Base-by-base conservation (phyloP, 495 filamentous ascomycete genomes). In the Penicillium waksmanii region DNA sequence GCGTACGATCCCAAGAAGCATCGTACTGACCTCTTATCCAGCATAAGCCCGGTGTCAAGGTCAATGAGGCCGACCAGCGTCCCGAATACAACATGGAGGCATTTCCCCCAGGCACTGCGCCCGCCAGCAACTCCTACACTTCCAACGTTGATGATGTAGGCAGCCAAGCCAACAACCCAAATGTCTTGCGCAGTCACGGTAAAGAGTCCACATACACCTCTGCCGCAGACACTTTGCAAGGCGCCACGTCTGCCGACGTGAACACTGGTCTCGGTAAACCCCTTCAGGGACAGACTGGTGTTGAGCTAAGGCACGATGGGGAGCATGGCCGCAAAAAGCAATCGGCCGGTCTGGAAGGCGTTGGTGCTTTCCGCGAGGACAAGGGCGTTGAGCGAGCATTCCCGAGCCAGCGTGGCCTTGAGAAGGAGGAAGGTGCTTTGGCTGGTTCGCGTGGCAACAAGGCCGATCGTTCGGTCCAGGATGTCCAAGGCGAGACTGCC, bases 1-100 rank as follows among this genome's bases (percentile, higher is more conserved):
- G 10, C 8, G 8, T 21, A 8, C 3, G 21, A 19, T 12, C 1
- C 38, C 8, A 17, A 5, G 25, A 36, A 33, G n/a, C 51, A 44
- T 33, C 34, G 25, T 31, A 52, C 58, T 60, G 56, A 69, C 57
- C 49, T 23, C 15, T 25, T n/a, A 54, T 49, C 19, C 68, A 90
- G 88, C 89, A 93, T 70, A 76, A 88, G 69, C 82, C 81, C 17
- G 91, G 91, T 61, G 70, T 77, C 36, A 77, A 83, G 57, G 79
- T 83, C 51, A 75, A 72, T 43, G 85, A 84, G 56, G 77, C 77
- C 54, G 87, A 93, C 63, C 69, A 76, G 61, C 74, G 70, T 36
- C 84, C 85, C 46, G 88, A 88, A 64, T 92, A 89, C 79, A 73
- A 76, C 61, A 80, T 82, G 35, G 55, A 91, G 69, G 83, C 81